These are phyloP conservation scores for Gnetum montanum DNA, from an alignment of 75 land plant species.

Conservation along the genomic window DNA sequence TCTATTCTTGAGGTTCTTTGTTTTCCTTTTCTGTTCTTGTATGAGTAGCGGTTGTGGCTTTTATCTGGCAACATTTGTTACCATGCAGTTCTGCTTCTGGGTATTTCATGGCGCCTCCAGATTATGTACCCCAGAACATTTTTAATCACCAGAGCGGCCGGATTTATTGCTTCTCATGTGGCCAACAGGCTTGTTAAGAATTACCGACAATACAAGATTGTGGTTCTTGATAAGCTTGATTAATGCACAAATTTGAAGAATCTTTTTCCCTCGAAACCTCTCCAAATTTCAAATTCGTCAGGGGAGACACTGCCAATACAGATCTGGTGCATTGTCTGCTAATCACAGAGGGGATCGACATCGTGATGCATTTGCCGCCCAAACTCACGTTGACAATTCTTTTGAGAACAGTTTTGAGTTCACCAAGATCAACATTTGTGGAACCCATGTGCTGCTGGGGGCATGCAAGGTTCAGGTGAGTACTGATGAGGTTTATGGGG, in stretches of 20 bases:
- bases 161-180: slow-evolving; percentile 65
- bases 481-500: slow-evolving; percentile 66
- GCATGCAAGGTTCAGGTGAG: slow-evolving; percentile 71
- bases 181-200: slow-evolving; percentile 46
- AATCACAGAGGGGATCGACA: slow-evolving; percentile 59
- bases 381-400: slow-evolving; percentile 70
- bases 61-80: too few species aligned
- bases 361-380: slow-evolving; percentile 77
- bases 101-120: too few species aligned
- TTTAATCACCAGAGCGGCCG: slow-evolving; percentile 66
- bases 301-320: slow-evolving; percentile 66
- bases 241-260: slow-evolving; percentile 68
- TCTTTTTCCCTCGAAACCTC: slow-evolving; percentile 40
- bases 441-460: slow-evolving; percentile 64
- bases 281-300: slow-evolving; percentile 60
- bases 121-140: slow-evolving; percentile 38
- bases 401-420: slow-evolving; percentile 67
- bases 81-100: too few species aligned
- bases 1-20: too few species aligned
- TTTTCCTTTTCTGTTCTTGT: too few species aligned
- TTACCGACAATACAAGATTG: slow-evolving; percentile 64
- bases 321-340: slow-evolving; percentile 70
- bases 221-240: slow-evolving; percentile 69
- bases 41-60: too few species aligned
- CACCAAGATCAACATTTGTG: slow-evolving; percentile 70